Evolutionary conservation across 164 flowering plant species (phyloP), one percentile per base, ranked within the genome.

Genomic region (Annona cherimola): DNA sequence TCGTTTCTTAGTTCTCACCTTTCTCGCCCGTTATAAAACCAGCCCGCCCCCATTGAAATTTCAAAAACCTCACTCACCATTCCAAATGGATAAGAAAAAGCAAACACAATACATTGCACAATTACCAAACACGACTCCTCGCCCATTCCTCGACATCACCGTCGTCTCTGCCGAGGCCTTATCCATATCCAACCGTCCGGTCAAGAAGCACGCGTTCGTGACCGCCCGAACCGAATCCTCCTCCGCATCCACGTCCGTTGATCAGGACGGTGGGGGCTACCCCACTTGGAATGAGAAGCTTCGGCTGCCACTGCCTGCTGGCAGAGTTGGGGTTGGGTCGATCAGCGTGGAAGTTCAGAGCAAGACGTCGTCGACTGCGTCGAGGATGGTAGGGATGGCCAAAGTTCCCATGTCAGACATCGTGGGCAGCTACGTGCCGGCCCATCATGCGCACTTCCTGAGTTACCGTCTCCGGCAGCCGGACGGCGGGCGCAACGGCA

Each of bases 251-350:
- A 66, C 69, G 1, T 1, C 50, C 4, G 69, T 66, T 5, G 55
- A 66, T 44, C 8, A 18, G 18, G 54, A n/a, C 6, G 69, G 69
- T 2, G 69, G 69, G 14, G 14, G 40, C 69, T 5, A 66, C 18
- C 69, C 69, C 26, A 40, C 50, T 14, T 66, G 69, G 69, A 42
- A 66, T n/a, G 35, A 66, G 26, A 66, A 66, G 69, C 46, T 66
- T 4, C 55, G 19, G 4, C 54, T 66, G 39, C 5, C 69, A 1
- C 41, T 63, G 18, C 67, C 67, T 12, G 44, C 20, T 9, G 4
- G 7, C 16, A n/a, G n/a, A n/a, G n/a, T n/a, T n/a, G n/a, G n/a
- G n/a, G 19, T 19, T 16, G 5, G 5, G 4, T 63, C 6, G 6
- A 14, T 63, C 18, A 19, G 5, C 14, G 69, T 66, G 26, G 46